phyloP scores from a whole-genome alignment of 2,329 filamentous ascomycete genomes.

The Penicillium sp. region DNA sequence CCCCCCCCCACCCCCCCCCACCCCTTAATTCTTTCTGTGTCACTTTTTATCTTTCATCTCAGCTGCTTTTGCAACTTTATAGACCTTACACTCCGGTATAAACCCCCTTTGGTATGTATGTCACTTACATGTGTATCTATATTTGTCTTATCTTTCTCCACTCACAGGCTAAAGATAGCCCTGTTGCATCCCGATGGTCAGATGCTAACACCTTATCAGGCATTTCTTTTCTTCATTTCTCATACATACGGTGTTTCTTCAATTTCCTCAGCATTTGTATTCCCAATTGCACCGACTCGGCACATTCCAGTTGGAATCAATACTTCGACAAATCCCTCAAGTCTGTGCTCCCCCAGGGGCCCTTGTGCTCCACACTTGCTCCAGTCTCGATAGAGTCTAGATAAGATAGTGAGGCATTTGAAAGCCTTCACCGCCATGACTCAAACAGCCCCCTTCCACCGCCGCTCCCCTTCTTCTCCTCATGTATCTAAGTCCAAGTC shows the following conservation, averaged over 20 bases:
- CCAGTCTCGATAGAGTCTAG: conserved; percentile 7
- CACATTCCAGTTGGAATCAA: conserved; percentile 1
- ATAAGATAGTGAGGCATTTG: conserved; percentile 28
- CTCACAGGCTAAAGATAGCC: conserved; percentile 23
- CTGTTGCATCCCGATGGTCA: background rate
- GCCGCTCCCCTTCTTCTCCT: conserved; percentile 33
- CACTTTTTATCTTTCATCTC: background rate
- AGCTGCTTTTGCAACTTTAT: background rate
- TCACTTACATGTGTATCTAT: background rate
- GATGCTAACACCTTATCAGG: conserved; percentile 15
- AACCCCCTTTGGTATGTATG: background rate
- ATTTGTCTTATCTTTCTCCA: conserved; percentile 28
- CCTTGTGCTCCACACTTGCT: conserved; percentile 30
- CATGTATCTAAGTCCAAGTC: conserved; percentile 33
- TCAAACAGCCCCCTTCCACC: conserved; percentile 31
- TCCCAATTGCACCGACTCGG: background rate
- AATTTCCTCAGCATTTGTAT: background rate
- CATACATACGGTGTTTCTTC: conserved; percentile 3
- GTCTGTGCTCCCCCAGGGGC: conserved; percentile 24
- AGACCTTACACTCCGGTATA: background rate
- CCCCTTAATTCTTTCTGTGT: background rate
- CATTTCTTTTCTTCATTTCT: background rate
- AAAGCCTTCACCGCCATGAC: conserved; percentile 38
- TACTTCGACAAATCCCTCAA: conserved; percentile 30
- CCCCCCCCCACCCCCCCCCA: no score